Evolutionary conservation across 164 flowering plant genomes (phyloP).

Genomic region (Amborella trichopoda): DNA sequence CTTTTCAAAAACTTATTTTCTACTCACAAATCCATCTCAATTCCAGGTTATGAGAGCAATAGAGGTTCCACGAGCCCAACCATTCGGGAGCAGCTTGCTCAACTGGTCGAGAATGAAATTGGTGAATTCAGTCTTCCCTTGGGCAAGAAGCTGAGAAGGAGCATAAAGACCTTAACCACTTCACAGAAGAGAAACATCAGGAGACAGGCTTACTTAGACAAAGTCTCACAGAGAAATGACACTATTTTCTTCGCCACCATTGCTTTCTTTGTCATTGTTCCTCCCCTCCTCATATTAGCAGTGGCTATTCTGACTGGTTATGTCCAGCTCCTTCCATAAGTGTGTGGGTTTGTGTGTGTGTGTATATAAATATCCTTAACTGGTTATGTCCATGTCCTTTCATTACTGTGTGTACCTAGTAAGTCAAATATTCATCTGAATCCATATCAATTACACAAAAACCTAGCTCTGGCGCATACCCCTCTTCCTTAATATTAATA

Average conservation of each 20-base stretch:
- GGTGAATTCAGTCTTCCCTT: slow-evolving; percentile 61
- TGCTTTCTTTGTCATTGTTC: slow-evolving; percentile 71
- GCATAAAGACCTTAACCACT: slow-evolving; percentile 47
- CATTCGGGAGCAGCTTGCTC: slow-evolving; percentile 62
- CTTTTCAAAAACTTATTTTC: background rate
- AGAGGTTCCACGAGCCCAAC: slow-evolving; percentile 27
- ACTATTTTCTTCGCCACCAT: slow-evolving; percentile 71
- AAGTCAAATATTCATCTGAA: slow-evolving; percentile 1
- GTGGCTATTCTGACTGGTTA: slow-evolving; percentile 78
- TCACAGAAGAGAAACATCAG: slow-evolving; percentile 92
- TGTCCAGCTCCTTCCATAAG: slow-evolving; percentile 83
- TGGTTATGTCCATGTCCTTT: too few relatives aligned
- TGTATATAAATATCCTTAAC: too few relatives aligned
- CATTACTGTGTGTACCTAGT: too few relatives aligned
- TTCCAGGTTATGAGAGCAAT: slow-evolving; percentile 59
- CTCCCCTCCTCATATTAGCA: slow-evolving; percentile 68
- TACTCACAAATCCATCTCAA: background rate
- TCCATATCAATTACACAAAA: background rate
- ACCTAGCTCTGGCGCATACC: background rate
- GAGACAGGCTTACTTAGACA: slow-evolving; percentile 70
- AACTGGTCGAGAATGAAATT: slow-evolving; percentile 46
- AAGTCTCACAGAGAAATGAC: slow-evolving; percentile 87
- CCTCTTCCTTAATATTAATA: background rate
- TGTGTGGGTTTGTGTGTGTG: too few relatives aligned
- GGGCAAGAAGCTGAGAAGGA: slow-evolving; percentile 66